Base-by-base conservation (phyloP, 257 asterid genomes). In the Leptodermis oblonga region DNA sequence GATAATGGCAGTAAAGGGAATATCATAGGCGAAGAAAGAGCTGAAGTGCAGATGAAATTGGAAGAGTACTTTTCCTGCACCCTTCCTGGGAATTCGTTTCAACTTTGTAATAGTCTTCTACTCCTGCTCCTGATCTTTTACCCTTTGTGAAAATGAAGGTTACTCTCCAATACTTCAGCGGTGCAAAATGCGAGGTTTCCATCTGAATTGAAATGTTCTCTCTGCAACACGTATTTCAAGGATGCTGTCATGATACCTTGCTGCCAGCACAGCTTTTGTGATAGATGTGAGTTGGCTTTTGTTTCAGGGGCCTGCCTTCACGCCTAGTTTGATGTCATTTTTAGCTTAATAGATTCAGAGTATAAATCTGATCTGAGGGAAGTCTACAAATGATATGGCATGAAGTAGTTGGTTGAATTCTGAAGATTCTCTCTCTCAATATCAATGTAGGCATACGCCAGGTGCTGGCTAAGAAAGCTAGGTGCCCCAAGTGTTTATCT, bases 171-270 rank as follows among this genome's bases (percentile, higher is more conserved):
- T 70, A 65, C 62, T 77, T 73, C 81, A 48, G 83, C 82, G 13
- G 70, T 54, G 68, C 85, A 77, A 74, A 74, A 66, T 74, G 26
- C 63, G 49, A 73, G 72, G 68, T 71, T 86, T 82, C 92, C 90
- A 2, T 54, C 82, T 15, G 98, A 89, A 69, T 46, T 93, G 77
- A 90, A 87, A 76, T 93, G 98, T 78, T 58, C 82, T 37, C 80
- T 90, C 62, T 93, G 98, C 90, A 73, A 76, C 74, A 74, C 82
- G 71, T 83, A 87, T 83, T 84, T 87, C 78, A 86, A 82, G 88
- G 88, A 93, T 58, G 97, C 98, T 74, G 92, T 90, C 78, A 85
- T 93, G 97, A 88, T 93, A 73, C 98, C 97, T 34, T 92, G 98
- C 82, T 92, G 98, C 81, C 97, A 90, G 80, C 96, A 87, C 78